Conservation (phyloP, 2,329 filamentous ascomycete species). For the Chrysosporium queenslandicum region DNA sequence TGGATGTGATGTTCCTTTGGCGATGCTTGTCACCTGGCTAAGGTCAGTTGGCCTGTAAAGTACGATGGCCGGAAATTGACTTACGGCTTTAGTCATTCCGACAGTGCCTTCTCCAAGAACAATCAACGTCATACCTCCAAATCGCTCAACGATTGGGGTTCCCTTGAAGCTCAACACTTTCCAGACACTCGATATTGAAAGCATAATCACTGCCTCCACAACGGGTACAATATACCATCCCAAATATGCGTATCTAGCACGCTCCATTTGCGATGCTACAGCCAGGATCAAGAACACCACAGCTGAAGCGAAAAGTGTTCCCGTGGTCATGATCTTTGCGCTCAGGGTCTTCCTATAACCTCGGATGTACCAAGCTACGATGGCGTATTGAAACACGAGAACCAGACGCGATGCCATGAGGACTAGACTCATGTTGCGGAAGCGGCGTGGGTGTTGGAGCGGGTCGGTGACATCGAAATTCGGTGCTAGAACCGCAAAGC, state of each 20-base stretch:
- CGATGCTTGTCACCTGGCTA: conserved; percentile 14
- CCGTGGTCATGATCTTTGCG: conserved; percentile 25
- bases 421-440: conserved; percentile 34
- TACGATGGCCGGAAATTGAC: not conserved
- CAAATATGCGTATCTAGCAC: conserved; percentile 22
- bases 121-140: conserved; percentile 50
- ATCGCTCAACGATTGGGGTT: conserved; percentile 50
- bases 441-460: conserved; percentile 36
- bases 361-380: conserved; percentile 26
- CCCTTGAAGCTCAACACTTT: conserved; percentile 42
- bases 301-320: conserved; percentile 17
- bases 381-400: conserved; percentile 46
- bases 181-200: conserved; percentile 43
- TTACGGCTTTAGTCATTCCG: conserved; percentile 21
- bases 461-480: conserved; percentile 31
- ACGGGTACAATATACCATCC: conserved; percentile 44
- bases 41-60: not conserved
- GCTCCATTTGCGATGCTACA: conserved; percentile 6
- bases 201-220: conserved; percentile 40
- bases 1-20: conserved; percentile 12
- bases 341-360: conserved; percentile 21
- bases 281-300: conserved; percentile 13
- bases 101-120: conserved; percentile 53
- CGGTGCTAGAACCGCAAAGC: conserved; percentile 52
- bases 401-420: conserved; percentile 46